phyloP scores from a whole-genome alignment of 2,329 filamentous ascomycete genomes.

The Bipolaris cookei region DNA sequence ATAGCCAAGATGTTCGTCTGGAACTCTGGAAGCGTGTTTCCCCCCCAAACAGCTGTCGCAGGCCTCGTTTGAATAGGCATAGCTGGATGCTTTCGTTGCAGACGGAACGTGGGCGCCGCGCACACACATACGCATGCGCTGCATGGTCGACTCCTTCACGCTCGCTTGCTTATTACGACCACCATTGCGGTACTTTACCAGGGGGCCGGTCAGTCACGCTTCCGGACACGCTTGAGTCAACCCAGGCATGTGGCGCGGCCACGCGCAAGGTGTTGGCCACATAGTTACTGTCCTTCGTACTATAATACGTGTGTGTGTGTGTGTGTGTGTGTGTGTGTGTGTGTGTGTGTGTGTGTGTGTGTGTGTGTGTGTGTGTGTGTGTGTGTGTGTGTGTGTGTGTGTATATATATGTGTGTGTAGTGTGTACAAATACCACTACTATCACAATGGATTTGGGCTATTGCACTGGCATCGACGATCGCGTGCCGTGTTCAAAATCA shows the following conservation, averaged over 20 bases:
- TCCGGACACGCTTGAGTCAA: not conserved
- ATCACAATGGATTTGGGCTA: not conserved
- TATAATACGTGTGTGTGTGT: too few relatives aligned
- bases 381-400: too few relatives aligned
- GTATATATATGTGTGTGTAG: too few relatives aligned
- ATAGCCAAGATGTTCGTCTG: conserved; percentile 27
- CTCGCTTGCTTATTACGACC: conserved; percentile 7
- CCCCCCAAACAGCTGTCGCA: conserved; percentile 26
- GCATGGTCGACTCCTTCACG: conserved; percentile 10
- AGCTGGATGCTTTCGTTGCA: conserved; percentile 7
- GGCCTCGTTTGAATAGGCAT: conserved; percentile 8
- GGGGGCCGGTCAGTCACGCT: conserved; percentile 3
- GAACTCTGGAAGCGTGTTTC: conserved; percentile 33
- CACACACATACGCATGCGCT: conserved; percentile 6
- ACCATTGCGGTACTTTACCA: conserved; percentile 16
- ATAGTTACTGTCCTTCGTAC: too few relatives aligned
- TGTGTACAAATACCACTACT: not conserved
- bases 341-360: too few relatives aligned
- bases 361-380: too few relatives aligned
- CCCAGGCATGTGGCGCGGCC: conserved; percentile 9
- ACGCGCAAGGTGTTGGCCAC: not conserved
- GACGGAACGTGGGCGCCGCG: conserved; percentile 17
- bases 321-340: too few relatives aligned
- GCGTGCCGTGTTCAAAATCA: conserved; percentile 14
- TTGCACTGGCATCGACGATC: conserved; percentile 20